Evolutionary conservation across 2,329 filamentous ascomycete genomes (phyloP).

Genomic region (Zasmidium cellare): DNA sequence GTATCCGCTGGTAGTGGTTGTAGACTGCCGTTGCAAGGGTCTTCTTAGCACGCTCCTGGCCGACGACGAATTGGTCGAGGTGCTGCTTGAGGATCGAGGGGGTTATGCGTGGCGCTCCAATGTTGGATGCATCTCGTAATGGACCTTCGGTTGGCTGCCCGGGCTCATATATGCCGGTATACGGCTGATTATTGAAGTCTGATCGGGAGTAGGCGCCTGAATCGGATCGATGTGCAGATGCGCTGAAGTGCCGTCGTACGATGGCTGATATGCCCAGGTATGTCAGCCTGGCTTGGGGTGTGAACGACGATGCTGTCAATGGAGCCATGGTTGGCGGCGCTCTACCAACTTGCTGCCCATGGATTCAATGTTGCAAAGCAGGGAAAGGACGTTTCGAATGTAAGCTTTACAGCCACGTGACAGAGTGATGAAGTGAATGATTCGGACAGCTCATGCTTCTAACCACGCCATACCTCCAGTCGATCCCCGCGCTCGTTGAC

Average conservation of each 20-base stretch:
- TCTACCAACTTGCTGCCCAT: background rate
- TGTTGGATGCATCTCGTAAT: constrained; percentile 58
- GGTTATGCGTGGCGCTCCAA: constrained; percentile 60
- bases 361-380: background rate
- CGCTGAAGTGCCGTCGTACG: constrained; percentile 34
- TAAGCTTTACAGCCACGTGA: constrained; percentile 1
- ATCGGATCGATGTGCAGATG: constrained; percentile 34
- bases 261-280: constrained; percentile 41
- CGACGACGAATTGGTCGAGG: constrained; percentile 93
- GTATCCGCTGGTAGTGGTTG: constrained; percentile 91
- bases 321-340: constrained; percentile 15
- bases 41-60: constrained; percentile 92
- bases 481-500: background rate
- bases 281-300: constrained; percentile 43
- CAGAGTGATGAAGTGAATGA: background rate
- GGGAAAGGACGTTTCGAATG: background rate
- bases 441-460: background rate
- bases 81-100: constrained; percentile 76
- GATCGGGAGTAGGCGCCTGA: constrained; percentile 57
- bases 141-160: constrained; percentile 63
- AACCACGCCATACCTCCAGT: too few species aligned
- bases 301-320: constrained; percentile 18
- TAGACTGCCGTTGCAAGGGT: constrained; percentile 90
- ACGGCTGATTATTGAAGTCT: constrained; percentile 64
- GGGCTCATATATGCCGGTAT: constrained; percentile 63